phyloP scores from a whole-genome alignment of 2,329 filamentous ascomycete species.

The Elsinoe australis region DNA sequence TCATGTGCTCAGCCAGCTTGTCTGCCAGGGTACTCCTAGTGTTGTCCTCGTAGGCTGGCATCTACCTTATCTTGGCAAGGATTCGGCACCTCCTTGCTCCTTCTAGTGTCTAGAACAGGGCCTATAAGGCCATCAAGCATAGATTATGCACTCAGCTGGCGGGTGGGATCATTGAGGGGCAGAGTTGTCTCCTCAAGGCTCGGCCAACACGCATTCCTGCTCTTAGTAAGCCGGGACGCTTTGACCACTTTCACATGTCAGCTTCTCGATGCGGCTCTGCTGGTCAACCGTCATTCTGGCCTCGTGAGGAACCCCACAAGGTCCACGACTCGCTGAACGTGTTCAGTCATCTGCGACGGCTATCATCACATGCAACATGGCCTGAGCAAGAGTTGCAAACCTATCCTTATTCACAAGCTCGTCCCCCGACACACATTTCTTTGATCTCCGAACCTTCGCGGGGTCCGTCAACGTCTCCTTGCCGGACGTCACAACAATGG shows the following conservation, averaged over 20 bases:
- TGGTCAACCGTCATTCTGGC: conserved; percentile 7
- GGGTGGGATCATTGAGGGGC: too few species aligned
- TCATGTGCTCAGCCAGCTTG: too few species aligned
- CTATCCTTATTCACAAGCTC: neutral
- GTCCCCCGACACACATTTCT: neutral
- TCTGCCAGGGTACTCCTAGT: too few species aligned
- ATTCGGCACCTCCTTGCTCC: too few species aligned
- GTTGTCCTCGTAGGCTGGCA: too few species aligned
- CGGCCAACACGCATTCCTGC: neutral
- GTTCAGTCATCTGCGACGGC: conserved; percentile 8
- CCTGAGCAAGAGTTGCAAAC: neutral
- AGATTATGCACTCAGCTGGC: too few species aligned
- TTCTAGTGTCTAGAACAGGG: too few species aligned
- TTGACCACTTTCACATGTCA: conserved; percentile 17
- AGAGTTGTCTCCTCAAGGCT: too few species aligned
- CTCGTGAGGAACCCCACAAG: neutral
- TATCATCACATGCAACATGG: conserved; percentile 2
- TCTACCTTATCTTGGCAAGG: too few species aligned
- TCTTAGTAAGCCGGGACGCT: neutral
- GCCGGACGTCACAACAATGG: conserved; percentile 6
- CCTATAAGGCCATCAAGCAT: too few species aligned
- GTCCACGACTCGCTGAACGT: neutral
- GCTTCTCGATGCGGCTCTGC: conserved; percentile 5
- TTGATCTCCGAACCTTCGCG: neutral
- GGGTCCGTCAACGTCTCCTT: neutral